Evolutionary conservation across 768 basidiomycete genomes (phyloP).

Genomic region (Phanerochaete carnosa): DNA sequence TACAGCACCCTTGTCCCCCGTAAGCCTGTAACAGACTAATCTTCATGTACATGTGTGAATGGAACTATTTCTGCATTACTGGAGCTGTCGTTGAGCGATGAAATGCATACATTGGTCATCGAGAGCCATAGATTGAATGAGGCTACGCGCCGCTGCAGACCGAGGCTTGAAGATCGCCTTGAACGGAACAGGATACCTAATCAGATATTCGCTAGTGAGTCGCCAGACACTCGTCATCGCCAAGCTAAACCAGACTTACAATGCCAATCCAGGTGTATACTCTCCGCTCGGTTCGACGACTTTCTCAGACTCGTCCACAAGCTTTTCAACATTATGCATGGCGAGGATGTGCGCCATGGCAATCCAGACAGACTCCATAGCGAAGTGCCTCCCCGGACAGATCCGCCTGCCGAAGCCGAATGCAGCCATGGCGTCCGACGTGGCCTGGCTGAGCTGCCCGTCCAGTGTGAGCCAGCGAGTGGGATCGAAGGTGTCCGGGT

Average conservation of each 20-base stretch:
- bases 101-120: too few species aligned
- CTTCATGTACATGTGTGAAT: too few species aligned
- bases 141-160: constrained; percentile 27
- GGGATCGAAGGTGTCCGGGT: constrained; percentile 19
- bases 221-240: background rate
- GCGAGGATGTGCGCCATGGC: constrained; percentile 20
- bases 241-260: constrained; percentile 16
- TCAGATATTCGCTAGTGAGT: too few species aligned
- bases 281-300: constrained; percentile 26
- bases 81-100: too few species aligned
- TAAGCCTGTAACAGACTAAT: too few species aligned
- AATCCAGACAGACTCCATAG: constrained; percentile 21
- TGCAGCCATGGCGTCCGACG: background rate
- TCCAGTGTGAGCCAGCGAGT: constrained; percentile 18
- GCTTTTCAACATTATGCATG: constrained; percentile 18
- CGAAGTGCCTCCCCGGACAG: constrained; percentile 25
- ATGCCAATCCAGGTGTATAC: constrained; percentile 29
- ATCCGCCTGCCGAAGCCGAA: constrained; percentile 18
- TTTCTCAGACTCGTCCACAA: constrained; percentile 14
- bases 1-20: too few species aligned
- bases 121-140: too few species aligned
- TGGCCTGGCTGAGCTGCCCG: constrained; percentile 10
- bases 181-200: constrained; percentile 22
- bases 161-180: constrained; percentile 20
- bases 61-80: too few species aligned